Base-by-base conservation (phyloP, 169 alveolate species). In the Pseudocohnilembus persalinus region DNA sequence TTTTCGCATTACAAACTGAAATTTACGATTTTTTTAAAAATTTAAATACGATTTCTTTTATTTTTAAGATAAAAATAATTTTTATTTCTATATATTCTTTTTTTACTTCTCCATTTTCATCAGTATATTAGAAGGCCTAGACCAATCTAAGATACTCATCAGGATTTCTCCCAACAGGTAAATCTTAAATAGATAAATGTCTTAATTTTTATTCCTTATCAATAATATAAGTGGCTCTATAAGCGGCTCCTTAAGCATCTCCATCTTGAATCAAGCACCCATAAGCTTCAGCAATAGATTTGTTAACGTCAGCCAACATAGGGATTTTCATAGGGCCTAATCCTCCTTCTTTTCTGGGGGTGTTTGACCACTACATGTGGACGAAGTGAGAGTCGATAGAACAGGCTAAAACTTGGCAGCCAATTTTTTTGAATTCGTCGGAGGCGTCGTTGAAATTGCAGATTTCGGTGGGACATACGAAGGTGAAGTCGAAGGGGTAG, bases 381-480 rank as follows among this genome's bases (percentile, higher is more conserved):
- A 98, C 92, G 94, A 92, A 98, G 87, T 97, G 95, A 82, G 99
- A 97, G 93, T 99, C 99, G 31, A 98, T 98, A 49, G 99, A 98
- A 90, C 99, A 97, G 73, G 99, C 99, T 75, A 99, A 88, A 64
- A 98, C 95, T 88, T 97, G 98, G 86, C 82, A 89, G 85, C 96
- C 95, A 79, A 96, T 89, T 89, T 95, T 97, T 88, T 97, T 97
- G 95, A 99, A 98, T 74, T 97, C 98, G 32, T 97, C 96, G 26
- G 97, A 91, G 29, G 98, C 96, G 74, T 97, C 97, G 90, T 96
- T 94, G 94, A 98, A 98, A 33, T 99, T 99, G 78, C 97, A 92
- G 80, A 99, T 99, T 93, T 99, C 99, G 49, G 99, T 98, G 33
- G 99, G 99, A 93, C 99, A 99, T 31, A 99, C 99, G 84, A 98